Percentiles rank a stretch among this genome's conserved stretches.
These are phyloP conservation scores for Brettanomyces custersianus DNA, from an alignment of 805 yeast genomes.

Conservation along the genomic window DNA sequence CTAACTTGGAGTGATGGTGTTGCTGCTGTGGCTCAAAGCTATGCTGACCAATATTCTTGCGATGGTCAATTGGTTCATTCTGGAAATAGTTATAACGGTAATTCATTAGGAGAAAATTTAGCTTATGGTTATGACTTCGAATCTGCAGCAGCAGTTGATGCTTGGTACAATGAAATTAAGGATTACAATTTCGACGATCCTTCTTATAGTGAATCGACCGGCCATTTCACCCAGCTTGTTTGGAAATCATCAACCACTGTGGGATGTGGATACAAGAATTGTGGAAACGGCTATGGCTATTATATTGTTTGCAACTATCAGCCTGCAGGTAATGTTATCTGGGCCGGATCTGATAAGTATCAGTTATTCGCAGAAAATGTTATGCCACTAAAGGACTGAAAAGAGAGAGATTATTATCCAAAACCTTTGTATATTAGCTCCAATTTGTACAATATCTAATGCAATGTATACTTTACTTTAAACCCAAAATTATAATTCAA, in stretches of 20 bases:
- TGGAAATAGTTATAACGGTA: constrained; percentile 36
- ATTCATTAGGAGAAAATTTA: constrained; percentile 64
- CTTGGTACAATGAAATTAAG: constrained; percentile 66
- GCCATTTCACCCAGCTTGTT: constrained; percentile 77
- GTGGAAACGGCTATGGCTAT: constrained; percentile 37
- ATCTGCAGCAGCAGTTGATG: constrained; percentile 49
- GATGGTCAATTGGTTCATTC: constrained; percentile 54
- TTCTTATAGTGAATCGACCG: constrained; percentile 40
- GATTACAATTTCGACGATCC: constrained; percentile 44
- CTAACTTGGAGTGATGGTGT: constrained; percentile 49
- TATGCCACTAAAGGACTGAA: constrained; percentile 9
- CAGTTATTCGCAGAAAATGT: constrained; percentile 26
- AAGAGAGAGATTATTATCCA: background rate
- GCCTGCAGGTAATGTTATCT: constrained; percentile 55
- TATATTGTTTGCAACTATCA: constrained; percentile 68
- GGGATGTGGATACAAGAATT: constrained; percentile 67
- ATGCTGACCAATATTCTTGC: constrained; percentile 50
- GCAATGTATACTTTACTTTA: constrained; percentile 1
- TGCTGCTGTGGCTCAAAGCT: constrained; percentile 45
- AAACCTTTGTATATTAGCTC: background rate
- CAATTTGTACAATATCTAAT: background rate
- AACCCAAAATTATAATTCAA: too few species aligned
- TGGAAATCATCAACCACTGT: constrained; percentile 56
- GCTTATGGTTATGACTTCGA: constrained; percentile 56
- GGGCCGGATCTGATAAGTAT: constrained; percentile 13